These are phyloP conservation scores for Casuarina equisetifolia DNA, from an alignment of 306 rosid genomes.

Conservation along the genomic window DNA sequence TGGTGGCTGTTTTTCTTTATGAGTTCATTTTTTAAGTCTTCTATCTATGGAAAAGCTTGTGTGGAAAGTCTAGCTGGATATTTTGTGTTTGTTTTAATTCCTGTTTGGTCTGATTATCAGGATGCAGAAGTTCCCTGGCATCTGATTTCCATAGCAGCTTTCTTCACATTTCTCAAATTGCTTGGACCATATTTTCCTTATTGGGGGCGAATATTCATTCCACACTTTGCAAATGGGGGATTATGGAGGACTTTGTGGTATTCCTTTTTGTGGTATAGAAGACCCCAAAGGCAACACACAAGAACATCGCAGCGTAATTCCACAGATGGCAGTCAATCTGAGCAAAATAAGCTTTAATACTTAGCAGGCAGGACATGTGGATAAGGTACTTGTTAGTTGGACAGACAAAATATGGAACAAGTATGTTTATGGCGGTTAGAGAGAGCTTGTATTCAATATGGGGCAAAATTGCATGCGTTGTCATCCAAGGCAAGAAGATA, in stretches of 20 bases:
- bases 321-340: not conserved
- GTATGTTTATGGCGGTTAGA: not conserved
- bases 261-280: conserved; percentile 35
- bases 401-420: not conserved
- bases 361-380: conserved; percentile 5
- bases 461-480: not conserved
- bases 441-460: not conserved
- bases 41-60: not conserved
- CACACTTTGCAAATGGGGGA: conserved; percentile 69
- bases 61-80: conserved; percentile 7
- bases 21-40: conserved; percentile 5
- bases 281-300: conserved; percentile 28
- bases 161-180: conserved; percentile 78
- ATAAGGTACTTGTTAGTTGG: conserved; percentile 31
- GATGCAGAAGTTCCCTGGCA: conserved; percentile 93
- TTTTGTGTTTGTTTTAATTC: conserved; percentile 9
- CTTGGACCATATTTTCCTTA: conserved; percentile 91
- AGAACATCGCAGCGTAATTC: conserved; percentile 4
- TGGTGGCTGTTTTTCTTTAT: not conserved
- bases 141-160: conserved; percentile 65
- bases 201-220: conserved; percentile 84
- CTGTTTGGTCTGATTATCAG: conserved; percentile 48
- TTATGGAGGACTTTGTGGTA: conserved; percentile 39
- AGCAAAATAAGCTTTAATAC: conserved; percentile 20
- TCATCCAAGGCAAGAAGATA: not conserved